These are phyloP conservation scores for Mycena amicta DNA, from an alignment of 768 basidiomycete species.

Conservation along the genomic window DNA sequence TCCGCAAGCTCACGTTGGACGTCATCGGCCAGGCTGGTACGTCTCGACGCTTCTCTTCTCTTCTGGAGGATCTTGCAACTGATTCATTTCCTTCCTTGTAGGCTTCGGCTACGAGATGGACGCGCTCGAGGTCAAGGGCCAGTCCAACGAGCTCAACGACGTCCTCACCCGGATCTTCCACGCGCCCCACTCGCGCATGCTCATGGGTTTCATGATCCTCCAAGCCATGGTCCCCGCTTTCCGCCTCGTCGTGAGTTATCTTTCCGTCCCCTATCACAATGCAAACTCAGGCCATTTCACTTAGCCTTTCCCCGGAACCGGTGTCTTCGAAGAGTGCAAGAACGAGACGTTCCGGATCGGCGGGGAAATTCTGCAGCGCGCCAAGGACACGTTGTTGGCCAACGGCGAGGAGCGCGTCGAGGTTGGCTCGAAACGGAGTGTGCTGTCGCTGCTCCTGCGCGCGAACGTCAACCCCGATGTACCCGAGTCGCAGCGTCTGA, in stretches of 20 bases:
- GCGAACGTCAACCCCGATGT: slow-evolving; percentile 54
- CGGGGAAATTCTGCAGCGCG: slow-evolving; percentile 35
- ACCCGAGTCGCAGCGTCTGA: slow-evolving; percentile 39
- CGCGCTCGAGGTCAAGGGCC: neutral
- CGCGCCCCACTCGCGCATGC: neutral
- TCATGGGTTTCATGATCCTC: neutral
- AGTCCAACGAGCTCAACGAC: neutral
- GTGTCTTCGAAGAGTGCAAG: neutral
- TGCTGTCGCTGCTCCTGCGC: slow-evolving; percentile 46
- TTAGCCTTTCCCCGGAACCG: neutral
- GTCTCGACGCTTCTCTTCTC: neutral
- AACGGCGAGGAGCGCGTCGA: slow-evolving; percentile 30
- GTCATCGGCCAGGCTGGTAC: slow-evolving; percentile 1
- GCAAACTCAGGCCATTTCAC: too few relatives aligned
- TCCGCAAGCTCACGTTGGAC: neutral
- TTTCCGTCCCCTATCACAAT: neutral
- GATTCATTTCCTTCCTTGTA: slow-evolving; percentile 3
- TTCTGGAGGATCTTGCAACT: neutral
- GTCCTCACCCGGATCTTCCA: neutral
- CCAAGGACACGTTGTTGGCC: neutral
- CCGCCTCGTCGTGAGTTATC: slow-evolving; percentile 28
- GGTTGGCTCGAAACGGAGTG: slow-evolving; percentile 36
- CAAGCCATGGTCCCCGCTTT: slow-evolving; percentile 50
- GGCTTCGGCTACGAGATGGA: slow-evolving; percentile 3
- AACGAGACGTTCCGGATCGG: slow-evolving; percentile 31